Conservation (phyloP, 768 basidiomycete genomes). For the Rhizopogon vinicolor region DNA sequence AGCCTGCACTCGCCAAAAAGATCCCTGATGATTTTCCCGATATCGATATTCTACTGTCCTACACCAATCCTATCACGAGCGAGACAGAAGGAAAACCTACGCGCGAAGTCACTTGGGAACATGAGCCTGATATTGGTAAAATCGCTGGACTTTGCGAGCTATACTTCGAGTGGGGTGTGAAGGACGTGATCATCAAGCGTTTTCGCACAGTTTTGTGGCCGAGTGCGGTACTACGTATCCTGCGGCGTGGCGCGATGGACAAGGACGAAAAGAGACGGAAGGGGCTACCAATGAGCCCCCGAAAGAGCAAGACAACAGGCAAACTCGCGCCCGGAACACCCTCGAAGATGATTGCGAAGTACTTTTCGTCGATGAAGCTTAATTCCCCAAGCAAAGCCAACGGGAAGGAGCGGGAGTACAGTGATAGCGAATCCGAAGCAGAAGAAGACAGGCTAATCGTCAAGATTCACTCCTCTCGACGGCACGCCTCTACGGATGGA, state of each 20-base stretch:
- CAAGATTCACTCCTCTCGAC: slow-evolving; percentile 58
- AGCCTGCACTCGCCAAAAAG: slow-evolving; percentile 55
- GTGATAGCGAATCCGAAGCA: slow-evolving; percentile 6
- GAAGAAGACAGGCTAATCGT: slow-evolving; percentile 5
- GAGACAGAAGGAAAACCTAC: slow-evolving; percentile 47
- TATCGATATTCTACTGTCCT: slow-evolving; percentile 69
- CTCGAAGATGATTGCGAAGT: slow-evolving; percentile 47
- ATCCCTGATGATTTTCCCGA: slow-evolving; percentile 69
- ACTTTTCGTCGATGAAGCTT: slow-evolving; percentile 46
- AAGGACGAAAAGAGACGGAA: slow-evolving; percentile 27
- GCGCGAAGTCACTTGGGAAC: slow-evolving; percentile 41
- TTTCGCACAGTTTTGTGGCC: slow-evolving; percentile 84
- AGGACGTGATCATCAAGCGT: slow-evolving; percentile 75
- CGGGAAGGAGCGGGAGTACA: not conserved
- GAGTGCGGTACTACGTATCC: slow-evolving; percentile 61
- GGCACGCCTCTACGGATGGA: slow-evolving; percentile 66
- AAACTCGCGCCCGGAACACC: slow-evolving; percentile 35
- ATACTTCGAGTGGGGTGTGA: slow-evolving; percentile 91
- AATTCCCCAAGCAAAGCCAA: slow-evolving; percentile 13
- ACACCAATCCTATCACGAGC: slow-evolving; percentile 73
- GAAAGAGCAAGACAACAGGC: slow-evolving; percentile 25
- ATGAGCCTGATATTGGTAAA: slow-evolving; percentile 64
- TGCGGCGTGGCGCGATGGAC: slow-evolving; percentile 61
- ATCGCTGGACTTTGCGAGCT: slow-evolving; percentile 80
- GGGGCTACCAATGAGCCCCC: slow-evolving; percentile 33